Evolutionary conservation across 1,139 yeast genomes (phyloP).

Genomic region (Debaryomycetaceae sp.): DNA sequence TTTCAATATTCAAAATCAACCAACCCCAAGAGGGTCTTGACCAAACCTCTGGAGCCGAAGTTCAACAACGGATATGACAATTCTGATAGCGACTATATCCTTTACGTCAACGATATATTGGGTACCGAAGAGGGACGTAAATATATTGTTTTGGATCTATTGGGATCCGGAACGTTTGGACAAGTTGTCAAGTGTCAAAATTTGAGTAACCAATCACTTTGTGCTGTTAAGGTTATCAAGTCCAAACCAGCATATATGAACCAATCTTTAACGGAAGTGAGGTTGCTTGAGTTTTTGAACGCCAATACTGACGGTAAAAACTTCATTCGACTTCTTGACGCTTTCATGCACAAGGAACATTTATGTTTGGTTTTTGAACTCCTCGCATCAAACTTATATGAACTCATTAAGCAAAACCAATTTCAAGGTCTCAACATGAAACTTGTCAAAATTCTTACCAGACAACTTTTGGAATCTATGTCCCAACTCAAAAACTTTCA

Average conservation of each 20-base stretch:
- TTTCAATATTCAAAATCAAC: constrained; percentile 81
- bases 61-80: constrained; percentile 85
- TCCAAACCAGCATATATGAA: constrained; percentile 89
- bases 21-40: constrained; percentile 87
- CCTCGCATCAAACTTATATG: constrained; percentile 83
- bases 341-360: constrained; percentile 90
- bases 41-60: constrained; percentile 87
- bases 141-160: constrained; percentile 81
- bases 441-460: constrained; percentile 71
- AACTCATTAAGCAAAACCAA: constrained; percentile 87
- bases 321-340: constrained; percentile 76
- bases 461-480: constrained; percentile 78
- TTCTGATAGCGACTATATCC: constrained; percentile 82
- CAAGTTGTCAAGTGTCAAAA: constrained; percentile 98
- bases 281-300: constrained; percentile 77
- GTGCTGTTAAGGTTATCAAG: constrained; percentile 93
- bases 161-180: constrained; percentile 98
- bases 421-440: constrained; percentile 86
- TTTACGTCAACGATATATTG: constrained; percentile 89
- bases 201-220: constrained; percentile 78
- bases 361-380: constrained; percentile 89
- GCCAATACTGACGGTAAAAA: constrained; percentile 71
- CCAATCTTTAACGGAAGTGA: constrained; percentile 89
- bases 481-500: constrained; percentile 77
- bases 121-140: constrained; percentile 87